Conservation (phyloP, 2,329 filamentous ascomycete species). For the Diaporthe aspalathi region DNA sequence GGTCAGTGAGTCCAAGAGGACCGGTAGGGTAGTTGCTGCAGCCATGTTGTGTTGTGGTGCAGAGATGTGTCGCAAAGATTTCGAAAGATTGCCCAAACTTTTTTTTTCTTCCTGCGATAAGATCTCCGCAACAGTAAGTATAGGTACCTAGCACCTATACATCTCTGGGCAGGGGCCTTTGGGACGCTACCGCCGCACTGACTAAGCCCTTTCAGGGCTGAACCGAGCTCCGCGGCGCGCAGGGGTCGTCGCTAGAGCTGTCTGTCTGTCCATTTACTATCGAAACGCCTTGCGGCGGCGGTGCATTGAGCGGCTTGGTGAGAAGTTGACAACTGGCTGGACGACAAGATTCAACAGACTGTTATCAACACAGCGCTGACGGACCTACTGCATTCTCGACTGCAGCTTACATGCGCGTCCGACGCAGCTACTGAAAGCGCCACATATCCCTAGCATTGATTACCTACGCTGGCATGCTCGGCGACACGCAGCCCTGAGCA, state of each 20-base stretch:
- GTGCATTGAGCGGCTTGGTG: not conserved
- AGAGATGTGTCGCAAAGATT: not conserved
- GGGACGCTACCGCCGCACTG: not conserved
- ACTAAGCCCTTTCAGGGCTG: slow-evolving; percentile 22
- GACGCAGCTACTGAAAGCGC: not conserved
- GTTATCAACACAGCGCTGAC: slow-evolving; percentile 16
- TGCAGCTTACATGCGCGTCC: not conserved
- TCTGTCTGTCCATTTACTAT: not conserved
- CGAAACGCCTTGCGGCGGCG: slow-evolving; percentile 10
- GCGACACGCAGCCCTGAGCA: slow-evolving; percentile 17
- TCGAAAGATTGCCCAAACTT: slow-evolving; percentile 5
- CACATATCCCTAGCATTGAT: not conserved
- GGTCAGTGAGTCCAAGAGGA: slow-evolving; percentile 67
- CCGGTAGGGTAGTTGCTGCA: slow-evolving; percentile 48
- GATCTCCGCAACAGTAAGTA: not conserved
- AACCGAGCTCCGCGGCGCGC: not conserved
- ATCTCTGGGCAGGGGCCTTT: not conserved
- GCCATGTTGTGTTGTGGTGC: slow-evolving; percentile 43
- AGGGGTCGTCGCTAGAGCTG: slow-evolving; percentile 13
- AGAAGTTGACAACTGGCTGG: slow-evolving; percentile 31
- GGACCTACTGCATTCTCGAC: not conserved
- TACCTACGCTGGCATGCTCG: slow-evolving; percentile 27
- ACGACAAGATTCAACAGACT: slow-evolving; percentile 13
- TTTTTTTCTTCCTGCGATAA: slow-evolving; percentile 37
- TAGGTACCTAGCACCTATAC: not conserved